phyloP scores from a whole-genome alignment of 2,329 filamentous ascomycete genomes.

The Aureobasidium sp. region DNA sequence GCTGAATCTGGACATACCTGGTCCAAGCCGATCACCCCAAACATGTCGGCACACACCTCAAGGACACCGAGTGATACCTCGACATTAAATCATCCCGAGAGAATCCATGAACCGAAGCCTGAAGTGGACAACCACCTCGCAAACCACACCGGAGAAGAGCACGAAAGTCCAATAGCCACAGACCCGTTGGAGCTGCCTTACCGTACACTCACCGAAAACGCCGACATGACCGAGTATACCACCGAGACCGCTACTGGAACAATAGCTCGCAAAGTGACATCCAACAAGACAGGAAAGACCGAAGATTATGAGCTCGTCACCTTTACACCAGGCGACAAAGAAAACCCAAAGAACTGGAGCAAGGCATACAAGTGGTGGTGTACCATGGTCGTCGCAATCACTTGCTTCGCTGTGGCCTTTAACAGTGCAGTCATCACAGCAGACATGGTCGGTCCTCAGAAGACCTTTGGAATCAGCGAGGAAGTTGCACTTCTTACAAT shows the following conservation, averaged over 20 bases:
- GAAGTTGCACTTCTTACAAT: slow-evolving; percentile 68
- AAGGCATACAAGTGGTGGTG: slow-evolving; percentile 40
- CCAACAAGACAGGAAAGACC: slow-evolving; percentile 22
- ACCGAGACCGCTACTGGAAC: slow-evolving; percentile 22
- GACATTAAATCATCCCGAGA: neutral
- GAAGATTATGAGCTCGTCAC: slow-evolving; percentile 55
- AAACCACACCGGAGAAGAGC: neutral
- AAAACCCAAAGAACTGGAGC: slow-evolving; percentile 43
- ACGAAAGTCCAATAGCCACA: neutral
- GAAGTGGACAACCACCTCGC: neutral
- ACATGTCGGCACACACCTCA: slow-evolving; percentile 1
- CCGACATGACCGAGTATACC: slow-evolving; percentile 25
- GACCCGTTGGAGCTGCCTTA: slow-evolving; percentile 20
- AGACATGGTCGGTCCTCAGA: slow-evolving; percentile 57
- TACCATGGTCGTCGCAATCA: slow-evolving; percentile 71
- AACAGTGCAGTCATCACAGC: slow-evolving; percentile 70
- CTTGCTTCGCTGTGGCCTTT: slow-evolving; percentile 43
- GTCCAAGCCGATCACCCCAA: neutral
- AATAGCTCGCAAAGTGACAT: slow-evolving; percentile 22
- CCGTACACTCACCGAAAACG: slow-evolving; percentile 19
- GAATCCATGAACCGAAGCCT: neutral
- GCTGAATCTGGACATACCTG: neutral
- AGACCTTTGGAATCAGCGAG: slow-evolving; percentile 60
- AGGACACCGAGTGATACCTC: neutral
- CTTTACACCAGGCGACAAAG: slow-evolving; percentile 53